These are phyloP conservation scores for slime mould (Dictyostelium discoideum) DNA, from an alignment of 78 protist genomes.

Conservation along the genomic window DNA sequence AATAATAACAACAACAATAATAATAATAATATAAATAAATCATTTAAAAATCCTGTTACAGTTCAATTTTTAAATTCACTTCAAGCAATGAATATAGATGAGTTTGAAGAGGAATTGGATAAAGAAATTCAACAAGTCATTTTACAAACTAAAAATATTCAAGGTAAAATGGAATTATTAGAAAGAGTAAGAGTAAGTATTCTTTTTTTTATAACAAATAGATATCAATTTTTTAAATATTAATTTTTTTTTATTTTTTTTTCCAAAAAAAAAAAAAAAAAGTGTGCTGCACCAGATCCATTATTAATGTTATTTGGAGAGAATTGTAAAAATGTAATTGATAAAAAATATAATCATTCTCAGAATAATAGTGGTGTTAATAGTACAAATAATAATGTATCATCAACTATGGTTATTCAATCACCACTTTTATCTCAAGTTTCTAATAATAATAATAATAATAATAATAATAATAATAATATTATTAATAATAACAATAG, in stretches of 20 bases:
- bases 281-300: conserved; percentile 76
- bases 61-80: conserved; percentile 34
- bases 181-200: conserved; percentile 59
- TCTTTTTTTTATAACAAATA: neutral
- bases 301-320: conserved; percentile 73
- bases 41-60: neutral
- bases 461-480: neutral
- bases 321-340: conserved; percentile 13
- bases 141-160: conserved; percentile 61
- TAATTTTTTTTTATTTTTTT: neutral
- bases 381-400: neutral
- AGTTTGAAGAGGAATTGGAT: conserved; percentile 72
- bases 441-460: neutral
- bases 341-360: conserved; percentile 5
- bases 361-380: neutral
- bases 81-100: conserved; percentile 29
- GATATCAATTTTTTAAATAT: neutral
- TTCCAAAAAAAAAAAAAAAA: neutral
- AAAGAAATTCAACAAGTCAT: conserved; percentile 77
- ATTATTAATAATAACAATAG: neutral
- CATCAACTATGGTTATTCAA: neutral
- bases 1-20: neutral
- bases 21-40: neutral
- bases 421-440: neutral
- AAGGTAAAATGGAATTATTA: conserved; percentile 63